These are phyloP conservation scores for Sporisorium sorghi DNA, from an alignment of 1,284 basidiomycete species.

Conservation along the genomic window DNA sequence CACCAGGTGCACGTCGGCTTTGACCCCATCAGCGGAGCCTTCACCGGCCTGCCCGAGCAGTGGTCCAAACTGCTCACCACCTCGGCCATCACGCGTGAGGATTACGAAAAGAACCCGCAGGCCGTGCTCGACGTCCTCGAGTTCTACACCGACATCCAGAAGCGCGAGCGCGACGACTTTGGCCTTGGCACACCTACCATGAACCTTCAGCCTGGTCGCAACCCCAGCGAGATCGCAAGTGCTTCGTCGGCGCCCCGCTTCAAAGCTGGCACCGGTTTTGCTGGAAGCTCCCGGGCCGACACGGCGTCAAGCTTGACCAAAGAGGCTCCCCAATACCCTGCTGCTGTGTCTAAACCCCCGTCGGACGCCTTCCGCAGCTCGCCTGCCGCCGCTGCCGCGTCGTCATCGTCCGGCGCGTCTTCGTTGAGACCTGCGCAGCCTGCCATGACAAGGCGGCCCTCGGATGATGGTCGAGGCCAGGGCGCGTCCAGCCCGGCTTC, in stretches of 20 bases:
- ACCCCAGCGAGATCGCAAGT: conserved; percentile 37
- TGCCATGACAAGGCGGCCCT: conserved; percentile 33
- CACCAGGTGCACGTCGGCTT: conserved; percentile 99
- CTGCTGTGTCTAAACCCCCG: conserved; percentile 30
- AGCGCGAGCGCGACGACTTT: conserved; percentile 82
- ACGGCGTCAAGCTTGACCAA: conserved; percentile 32
- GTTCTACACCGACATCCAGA: conserved; percentile 97
- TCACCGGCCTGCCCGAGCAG: conserved; percentile 95
- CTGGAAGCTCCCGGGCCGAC: conserved; percentile 47
- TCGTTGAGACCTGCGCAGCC: conserved; percentile 28
- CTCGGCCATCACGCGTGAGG: conserved; percentile 95
- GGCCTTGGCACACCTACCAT: conserved; percentile 68
- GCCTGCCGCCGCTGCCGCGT: conserved; percentile 6
- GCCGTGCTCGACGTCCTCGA: conserved; percentile 97
- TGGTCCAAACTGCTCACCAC: conserved; percentile 96
- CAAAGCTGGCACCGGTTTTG: conserved; percentile 56
- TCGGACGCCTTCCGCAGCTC: conserved; percentile 47
- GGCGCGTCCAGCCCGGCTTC: conserved; percentile 33
- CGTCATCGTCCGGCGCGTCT: conserved; percentile 16
- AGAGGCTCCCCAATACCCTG: conserved; percentile 35
- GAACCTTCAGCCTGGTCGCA: conserved; percentile 64
- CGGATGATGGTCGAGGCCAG: conserved; percentile 39
- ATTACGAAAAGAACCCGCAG: conserved; percentile 95
- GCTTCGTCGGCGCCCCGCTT: conserved; percentile 46
- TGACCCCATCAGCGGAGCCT: conserved; percentile 90